Base-by-base conservation (phyloP, 306 rosid genomes). In the Luffa acutangula region DNA sequence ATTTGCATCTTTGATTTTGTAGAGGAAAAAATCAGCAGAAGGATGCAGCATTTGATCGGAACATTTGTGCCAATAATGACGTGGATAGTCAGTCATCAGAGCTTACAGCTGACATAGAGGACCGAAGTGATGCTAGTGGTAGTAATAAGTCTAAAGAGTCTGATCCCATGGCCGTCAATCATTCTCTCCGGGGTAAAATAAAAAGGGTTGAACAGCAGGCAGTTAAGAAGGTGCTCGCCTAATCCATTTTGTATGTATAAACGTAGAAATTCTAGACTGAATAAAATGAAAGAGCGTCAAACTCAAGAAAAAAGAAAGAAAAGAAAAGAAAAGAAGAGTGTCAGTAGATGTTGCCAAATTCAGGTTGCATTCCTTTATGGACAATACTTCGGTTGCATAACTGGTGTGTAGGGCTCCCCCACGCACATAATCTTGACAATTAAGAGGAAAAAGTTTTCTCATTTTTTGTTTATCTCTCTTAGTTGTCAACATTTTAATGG, bases 41-140 rank as follows among this genome's bases (percentile, higher is more conserved):
- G 69, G 91, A 89, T 87, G 83, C 87, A 79, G 77, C 87, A 42
- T 78, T 77, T 78, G 91, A 88, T 18, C 82, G 85, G 56, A 85
- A 73, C 79, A 83, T 83, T 78, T 91, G 97, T 93, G 83, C 87
- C 54, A 91, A 85, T 80, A 91, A 85, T 80, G 93, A 89, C 86
- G 56, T 67, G 56, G 97, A 89, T 76, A 82, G 46, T 88, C 93
- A 84, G 82, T 80, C 84, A 36, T 93, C 93, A 81, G 90, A 84
- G 41, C 85, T 85, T 81, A 81, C 85, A n/a, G 83, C 58, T 37
- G 92, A 85, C 73, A 81, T 79, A 25, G 92, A 83, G 58, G 87
- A 81, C 78, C 48, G 25, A 76, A 89, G 81, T 46, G 87, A 81
- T 72, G 89, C 81, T 77, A 65, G 93, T 20, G 88, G 89, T 75